Evolutionary conservation across 2,329 filamentous ascomycete species (phyloP).

Genomic region (Aspergillus arachidicola): DNA sequence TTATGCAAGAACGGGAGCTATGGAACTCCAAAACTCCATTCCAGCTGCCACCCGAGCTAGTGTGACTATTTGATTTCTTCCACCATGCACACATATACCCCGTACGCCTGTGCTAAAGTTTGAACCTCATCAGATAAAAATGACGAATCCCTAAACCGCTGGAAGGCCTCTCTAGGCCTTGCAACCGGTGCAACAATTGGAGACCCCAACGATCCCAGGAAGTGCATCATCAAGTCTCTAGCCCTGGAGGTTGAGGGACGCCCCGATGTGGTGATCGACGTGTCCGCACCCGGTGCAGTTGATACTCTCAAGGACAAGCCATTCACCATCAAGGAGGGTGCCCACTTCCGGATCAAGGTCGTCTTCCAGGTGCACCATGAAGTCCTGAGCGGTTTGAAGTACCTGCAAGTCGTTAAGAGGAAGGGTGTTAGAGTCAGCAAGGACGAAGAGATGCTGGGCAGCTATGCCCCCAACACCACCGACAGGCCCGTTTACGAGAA

Average conservation of each 20-base stretch:
- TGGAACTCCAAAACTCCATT: background rate
- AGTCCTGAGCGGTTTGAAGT: constrained; percentile 92
- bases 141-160: constrained; percentile 94
- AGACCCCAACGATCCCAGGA: constrained; percentile 79
- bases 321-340: constrained; percentile 96
- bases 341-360: constrained; percentile 91
- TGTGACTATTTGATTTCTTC: background rate
- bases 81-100: background rate
- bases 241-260: constrained; percentile 85
- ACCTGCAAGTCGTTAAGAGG: constrained; percentile 90
- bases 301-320: constrained; percentile 82
- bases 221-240: constrained; percentile 90
- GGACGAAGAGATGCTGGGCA: constrained; percentile 98
- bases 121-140: constrained; percentile 57
- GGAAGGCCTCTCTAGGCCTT: constrained; percentile 95
- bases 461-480: constrained; percentile 89
- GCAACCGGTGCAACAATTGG: constrained; percentile 70
- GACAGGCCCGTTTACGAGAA: constrained; percentile 85
- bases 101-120: background rate
- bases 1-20: constrained; percentile 4
- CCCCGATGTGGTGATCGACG: constrained; percentile 83
- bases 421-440: constrained; percentile 86
- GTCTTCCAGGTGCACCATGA: constrained; percentile 96
- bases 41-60: background rate
- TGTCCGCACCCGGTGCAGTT: constrained; percentile 73